phyloP scores from a whole-genome alignment of 169 alveolate genomes.

The Eimeria nieschulzi region DNA sequence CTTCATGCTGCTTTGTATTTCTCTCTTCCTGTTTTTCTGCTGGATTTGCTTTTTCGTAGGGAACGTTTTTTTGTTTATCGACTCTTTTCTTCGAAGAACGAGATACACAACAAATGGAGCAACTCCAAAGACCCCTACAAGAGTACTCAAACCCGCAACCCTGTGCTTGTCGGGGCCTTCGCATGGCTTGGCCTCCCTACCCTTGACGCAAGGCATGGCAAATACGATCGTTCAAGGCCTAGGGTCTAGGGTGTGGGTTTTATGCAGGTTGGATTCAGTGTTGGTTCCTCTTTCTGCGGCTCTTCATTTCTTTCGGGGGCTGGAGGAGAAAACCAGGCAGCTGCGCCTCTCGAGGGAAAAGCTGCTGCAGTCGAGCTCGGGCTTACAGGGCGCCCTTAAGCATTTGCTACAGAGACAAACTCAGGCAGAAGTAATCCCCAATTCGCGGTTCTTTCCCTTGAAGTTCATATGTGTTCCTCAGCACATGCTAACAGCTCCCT shows the following conservation, averaged over 20 bases:
- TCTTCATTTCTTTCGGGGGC: background rate
- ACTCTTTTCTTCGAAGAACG: background rate
- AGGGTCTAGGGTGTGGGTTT: too few relatives aligned
- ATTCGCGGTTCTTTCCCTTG: background rate
- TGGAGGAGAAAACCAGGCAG: too few relatives aligned
- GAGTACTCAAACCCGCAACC: slow-evolving; percentile 15
- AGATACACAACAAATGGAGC: slow-evolving; percentile 1
- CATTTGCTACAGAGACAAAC: slow-evolving; percentile 30
- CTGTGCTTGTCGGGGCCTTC: background rate
- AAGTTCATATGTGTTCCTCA: too few relatives aligned
- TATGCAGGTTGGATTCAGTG: background rate
- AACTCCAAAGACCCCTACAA: slow-evolving; percentile 2
- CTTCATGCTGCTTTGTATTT: too few relatives aligned
- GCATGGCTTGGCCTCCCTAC: too few relatives aligned
- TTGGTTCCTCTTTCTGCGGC: background rate
- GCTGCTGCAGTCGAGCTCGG: background rate
- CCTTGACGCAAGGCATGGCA: too few relatives aligned
- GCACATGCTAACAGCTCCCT: too few relatives aligned
- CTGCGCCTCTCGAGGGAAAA: background rate
- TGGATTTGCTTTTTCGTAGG: slow-evolving; percentile 2
- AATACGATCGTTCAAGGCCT: too few relatives aligned
- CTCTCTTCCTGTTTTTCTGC: background rate
- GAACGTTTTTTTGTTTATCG: background rate
- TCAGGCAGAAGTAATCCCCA: slow-evolving; percentile 8
- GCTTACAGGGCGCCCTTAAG: slow-evolving; percentile 9